Conservation (phyloP, 805 yeast species). For the Candida silvicultrix region DNA sequence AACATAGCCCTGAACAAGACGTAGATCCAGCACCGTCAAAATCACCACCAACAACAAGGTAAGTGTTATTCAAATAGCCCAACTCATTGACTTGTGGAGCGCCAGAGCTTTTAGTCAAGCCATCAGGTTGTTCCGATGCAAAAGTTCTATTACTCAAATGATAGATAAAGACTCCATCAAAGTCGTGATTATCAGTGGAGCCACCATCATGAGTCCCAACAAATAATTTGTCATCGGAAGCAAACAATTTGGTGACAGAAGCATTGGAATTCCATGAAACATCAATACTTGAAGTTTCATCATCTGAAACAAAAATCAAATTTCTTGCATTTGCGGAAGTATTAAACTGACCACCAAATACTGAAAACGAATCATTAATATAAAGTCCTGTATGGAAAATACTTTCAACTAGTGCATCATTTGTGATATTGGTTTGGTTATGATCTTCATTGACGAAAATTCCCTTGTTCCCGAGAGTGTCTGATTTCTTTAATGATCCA, state of each 20-base stretch:
- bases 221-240: slow-evolving; percentile 25
- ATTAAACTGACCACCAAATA: slow-evolving; percentile 55
- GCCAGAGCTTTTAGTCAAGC: slow-evolving; percentile 15
- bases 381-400: slow-evolving; percentile 29
- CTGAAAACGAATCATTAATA: slow-evolving; percentile 42
- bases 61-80: slow-evolving; percentile 25
- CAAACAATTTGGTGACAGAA: slow-evolving; percentile 14
- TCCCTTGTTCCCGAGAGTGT: slow-evolving; percentile 13
- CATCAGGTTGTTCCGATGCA: slow-evolving; percentile 9
- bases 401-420: slow-evolving; percentile 11
- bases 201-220: slow-evolving; percentile 40
- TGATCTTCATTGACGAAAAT: slow-evolving; percentile 6
- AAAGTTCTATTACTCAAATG: slow-evolving; percentile 32
- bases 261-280: slow-evolving; percentile 19
- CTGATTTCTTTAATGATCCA: slow-evolving; percentile 19
- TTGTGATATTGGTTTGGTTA: slow-evolving; percentile 15
- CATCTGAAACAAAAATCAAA: slow-evolving; percentile 20
- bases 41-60: slow-evolving; percentile 67
- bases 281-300: slow-evolving; percentile 22
- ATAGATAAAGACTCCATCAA: slow-evolving; percentile 47
- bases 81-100: slow-evolving; percentile 33
- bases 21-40: slow-evolving; percentile 53
- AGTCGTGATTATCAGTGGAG: slow-evolving; percentile 12
- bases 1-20: slow-evolving; percentile 58
- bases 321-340: slow-evolving; percentile 17